Evolutionary conservation across 306 rosid genomes (phyloP), one percentile per base, ranked within the genome.

Genomic region (Mucuna pruriens): DNA sequence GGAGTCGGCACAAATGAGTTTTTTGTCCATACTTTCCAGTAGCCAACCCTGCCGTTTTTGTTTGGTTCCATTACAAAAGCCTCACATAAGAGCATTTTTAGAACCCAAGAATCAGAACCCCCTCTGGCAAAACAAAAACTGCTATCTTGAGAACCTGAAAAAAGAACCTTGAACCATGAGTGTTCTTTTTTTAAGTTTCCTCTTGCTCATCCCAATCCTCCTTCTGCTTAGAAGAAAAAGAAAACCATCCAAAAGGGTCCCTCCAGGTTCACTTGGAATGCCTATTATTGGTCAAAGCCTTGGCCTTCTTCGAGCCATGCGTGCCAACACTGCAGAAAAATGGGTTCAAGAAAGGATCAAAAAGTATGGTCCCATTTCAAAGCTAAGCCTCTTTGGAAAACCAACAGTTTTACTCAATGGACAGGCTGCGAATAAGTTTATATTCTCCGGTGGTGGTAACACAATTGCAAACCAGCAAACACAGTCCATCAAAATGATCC

Each of bases 211-310:
- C 60, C 85, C 90, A 74, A 38, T 88, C 60, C 75, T 87, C 72
- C 72, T 89, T 39, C 79, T 90, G 29, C 73, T 93, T 1, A 31
- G 26, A n/a, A 88, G 77, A 63, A 77, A 83, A 82, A 78, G 74
- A 73, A 90, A 51, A 84, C 33, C 85, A 76, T 74, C 84, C 39
- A 58, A 79, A 74, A 85, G 83, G 52, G 72, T 86, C n/a, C 97
- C 98, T 38, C 97, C 98, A 7, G 98, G 94, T 51, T 91, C 92
- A 16, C 89, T 94, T 0, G 98, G 98, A 71, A 61, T 90, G 25
- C 94, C 94, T 34, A 25, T 91, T 2, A 82, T 93, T 26, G 97
- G 97, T 31, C 92, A 93, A 75, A 93, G 91, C 73, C 89, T 90
- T 15, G 62, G 77, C 40, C 84, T 91, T 68, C 93, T 91, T 9